Conservation (phyloP, 2,329 filamentous ascomycete species). For the Aspergillus uvarum region DNA sequence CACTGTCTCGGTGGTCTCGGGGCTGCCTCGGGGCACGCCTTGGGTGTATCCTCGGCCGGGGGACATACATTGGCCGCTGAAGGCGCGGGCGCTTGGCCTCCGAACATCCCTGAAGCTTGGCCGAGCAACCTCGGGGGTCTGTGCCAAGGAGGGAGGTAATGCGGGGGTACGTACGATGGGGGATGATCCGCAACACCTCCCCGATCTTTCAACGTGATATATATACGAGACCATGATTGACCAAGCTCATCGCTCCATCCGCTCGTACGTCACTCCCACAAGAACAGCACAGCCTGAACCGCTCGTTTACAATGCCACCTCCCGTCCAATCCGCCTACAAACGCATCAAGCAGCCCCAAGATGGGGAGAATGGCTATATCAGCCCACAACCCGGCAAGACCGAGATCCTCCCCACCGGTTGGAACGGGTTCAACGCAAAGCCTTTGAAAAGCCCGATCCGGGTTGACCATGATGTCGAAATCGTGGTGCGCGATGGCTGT, state of each 20-base stretch:
- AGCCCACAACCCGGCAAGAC: slow-evolving; percentile 40
- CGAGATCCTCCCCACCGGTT: slow-evolving; percentile 42
- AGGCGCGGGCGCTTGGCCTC: slow-evolving; percentile 5
- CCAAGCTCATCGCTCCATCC: not conserved
- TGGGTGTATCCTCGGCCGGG: not conserved
- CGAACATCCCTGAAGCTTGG: not conserved
- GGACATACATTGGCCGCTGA: not conserved
- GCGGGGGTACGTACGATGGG: too few species aligned
- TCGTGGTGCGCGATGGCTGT: slow-evolving; percentile 45
- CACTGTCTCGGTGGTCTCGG: too few species aligned
- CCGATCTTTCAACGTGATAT: not conserved
- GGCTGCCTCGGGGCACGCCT: not conserved
- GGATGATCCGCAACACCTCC: not conserved
- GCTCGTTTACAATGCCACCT: slow-evolving; percentile 28
- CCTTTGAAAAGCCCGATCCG: slow-evolving; percentile 40
- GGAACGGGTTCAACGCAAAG: slow-evolving; percentile 38
- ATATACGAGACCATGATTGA: not conserved
- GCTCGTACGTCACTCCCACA: too few species aligned
- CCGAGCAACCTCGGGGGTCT: not conserved
- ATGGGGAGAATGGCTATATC: slow-evolving; percentile 45
- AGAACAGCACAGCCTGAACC: not conserved
- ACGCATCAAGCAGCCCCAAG: slow-evolving; percentile 27
- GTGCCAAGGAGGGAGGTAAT: too few species aligned
- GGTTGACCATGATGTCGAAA: slow-evolving; percentile 49
- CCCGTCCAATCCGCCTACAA: slow-evolving; percentile 31